phyloP scores from a whole-genome alignment of 2,329 filamentous ascomycete genomes.

The Lasiodiplodia sp. region DNA sequence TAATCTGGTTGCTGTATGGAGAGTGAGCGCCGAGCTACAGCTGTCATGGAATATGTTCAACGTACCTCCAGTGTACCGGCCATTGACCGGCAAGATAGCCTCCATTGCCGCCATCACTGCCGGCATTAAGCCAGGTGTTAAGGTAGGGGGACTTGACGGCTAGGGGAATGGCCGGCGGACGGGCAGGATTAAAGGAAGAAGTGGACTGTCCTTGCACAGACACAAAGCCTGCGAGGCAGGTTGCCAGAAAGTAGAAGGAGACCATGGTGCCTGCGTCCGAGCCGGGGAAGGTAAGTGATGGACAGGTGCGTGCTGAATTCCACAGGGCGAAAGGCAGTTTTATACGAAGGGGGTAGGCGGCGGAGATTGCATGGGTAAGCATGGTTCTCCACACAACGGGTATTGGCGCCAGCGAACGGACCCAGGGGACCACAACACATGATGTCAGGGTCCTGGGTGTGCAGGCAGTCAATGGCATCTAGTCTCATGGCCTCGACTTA shows the following conservation, averaged over 20 bases:
- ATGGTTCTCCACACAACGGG: slow-evolving; percentile 23
- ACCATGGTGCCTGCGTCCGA: slow-evolving; percentile 27
- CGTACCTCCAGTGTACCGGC: slow-evolving; percentile 72
- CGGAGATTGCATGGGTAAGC: slow-evolving; percentile 27
- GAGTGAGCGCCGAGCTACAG: slow-evolving; percentile 4
- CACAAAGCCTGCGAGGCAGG: slow-evolving; percentile 23
- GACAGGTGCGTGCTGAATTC: not conserved
- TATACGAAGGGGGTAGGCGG: slow-evolving; percentile 19
- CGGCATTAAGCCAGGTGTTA: slow-evolving; percentile 68
- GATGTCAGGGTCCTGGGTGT: slow-evolving; percentile 30
- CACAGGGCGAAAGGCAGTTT: slow-evolving; percentile 15
- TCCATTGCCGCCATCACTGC: slow-evolving; percentile 67
- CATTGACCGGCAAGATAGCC: slow-evolving; percentile 73
- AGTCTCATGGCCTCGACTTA: slow-evolving; percentile 30
- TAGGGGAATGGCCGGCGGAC: slow-evolving; percentile 73
- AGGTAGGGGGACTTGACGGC: slow-evolving; percentile 79
- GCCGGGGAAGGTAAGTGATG: slow-evolving; percentile 28
- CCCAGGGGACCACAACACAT: slow-evolving; percentile 30
- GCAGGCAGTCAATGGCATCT: slow-evolving; percentile 13
- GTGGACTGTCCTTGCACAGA: slow-evolving; percentile 59
- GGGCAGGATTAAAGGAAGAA: slow-evolving; percentile 63
- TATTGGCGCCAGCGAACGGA: slow-evolving; percentile 22
- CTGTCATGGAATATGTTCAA: not conserved
- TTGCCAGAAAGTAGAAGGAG: slow-evolving; percentile 14
- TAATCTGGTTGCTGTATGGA: slow-evolving; percentile 57